Evolutionary conservation across 2,329 filamentous ascomycete genomes (phyloP), one percentile per base, ranked within the genome.

Genomic region (Ciborinia camelliae): DNA sequence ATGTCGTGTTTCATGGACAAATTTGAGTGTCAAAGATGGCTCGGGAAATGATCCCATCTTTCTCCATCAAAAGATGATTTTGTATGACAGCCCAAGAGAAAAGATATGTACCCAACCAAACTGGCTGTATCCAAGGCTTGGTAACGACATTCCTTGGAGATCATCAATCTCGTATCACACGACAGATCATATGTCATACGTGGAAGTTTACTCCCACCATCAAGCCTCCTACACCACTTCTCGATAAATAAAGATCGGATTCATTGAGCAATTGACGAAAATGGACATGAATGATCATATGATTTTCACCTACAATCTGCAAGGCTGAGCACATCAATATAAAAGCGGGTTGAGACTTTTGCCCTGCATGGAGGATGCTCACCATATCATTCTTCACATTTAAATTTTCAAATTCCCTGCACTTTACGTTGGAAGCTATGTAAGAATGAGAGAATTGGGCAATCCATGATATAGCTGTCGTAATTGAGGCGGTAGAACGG

Each of bases 131-230:
- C 15, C 32, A 50, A 39, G 26, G 30, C 50, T 30, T 50, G 57
- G 57, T 28, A 60, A 60, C 50, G 20, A 28, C 30, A 43, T 45
- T 23, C n/a, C 50, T 53, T 57, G 54, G 32, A 66, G 67, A 65
- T 65, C n/a, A 39, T 43, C 30, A 48, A 67, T 68, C 65, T 68
- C 61, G 68, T 69, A 61, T 63, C 53, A 68, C 65, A 55, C 62
- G 68, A 70, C n/a, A 47, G n/a, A n/a, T n/a, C n/a, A n/a, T 66
- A 54, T 65, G 65, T 71, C 68, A 68, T 59, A 53, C 60, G 30
- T 53, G 48, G 43, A 61, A 41, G 35, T 37, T 59, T 35, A 26
- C 37, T 35, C 32, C 41, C 20, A 28, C 55, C 26, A 41, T 20
- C 14, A 67, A 51, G 57, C 45, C 51, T 26, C 30, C 26, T 35